phyloP scores from a whole-genome alignment of 495 filamentous ascomycete species.

The Patellaria atrata region DNA sequence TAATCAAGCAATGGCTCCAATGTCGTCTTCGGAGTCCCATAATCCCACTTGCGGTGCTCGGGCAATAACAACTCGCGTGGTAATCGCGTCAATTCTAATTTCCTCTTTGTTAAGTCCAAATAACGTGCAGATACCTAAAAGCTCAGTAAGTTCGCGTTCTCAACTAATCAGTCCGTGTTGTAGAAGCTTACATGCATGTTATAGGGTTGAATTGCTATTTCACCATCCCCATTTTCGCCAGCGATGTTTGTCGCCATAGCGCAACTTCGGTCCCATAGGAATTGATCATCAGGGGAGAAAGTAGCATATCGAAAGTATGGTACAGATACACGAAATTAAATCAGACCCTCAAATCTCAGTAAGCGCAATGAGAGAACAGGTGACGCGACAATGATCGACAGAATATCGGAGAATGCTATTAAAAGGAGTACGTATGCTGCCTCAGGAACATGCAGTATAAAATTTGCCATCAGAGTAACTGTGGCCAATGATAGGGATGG shows the following conservation, averaged over 20 bases:
- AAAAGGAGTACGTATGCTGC: no score
- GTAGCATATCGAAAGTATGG: background rate
- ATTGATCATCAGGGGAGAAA: conserved; percentile 1
- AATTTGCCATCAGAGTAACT: no score
- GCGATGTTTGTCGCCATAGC: conserved; percentile 2
- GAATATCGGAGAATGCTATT: no score
- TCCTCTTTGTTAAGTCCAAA: conserved; percentile 27
- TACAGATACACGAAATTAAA: background rate
- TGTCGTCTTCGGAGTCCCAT: conserved; percentile 26
- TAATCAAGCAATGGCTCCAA: conserved; percentile 28
- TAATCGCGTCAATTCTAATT: conserved; percentile 27
- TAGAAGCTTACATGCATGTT: conserved; percentile 19
- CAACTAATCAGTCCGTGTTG: background rate
- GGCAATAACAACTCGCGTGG: conserved; percentile 21
- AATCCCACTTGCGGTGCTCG: conserved; percentile 16
- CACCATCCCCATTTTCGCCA: background rate
- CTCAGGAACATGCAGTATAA: no score
- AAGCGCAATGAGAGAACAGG: no score
- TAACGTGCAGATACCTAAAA: conserved; percentile 25
- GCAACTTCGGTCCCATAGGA: background rate
- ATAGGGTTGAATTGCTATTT: conserved; percentile 12
- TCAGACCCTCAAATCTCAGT: no score
- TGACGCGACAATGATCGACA: no score
- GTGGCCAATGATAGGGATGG: no score
- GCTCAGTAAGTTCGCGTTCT: background rate